These are phyloP conservation scores for Thelonectria blattea DNA, from an alignment of 2,329 filamentous ascomycete species.

Conservation along the genomic window DNA sequence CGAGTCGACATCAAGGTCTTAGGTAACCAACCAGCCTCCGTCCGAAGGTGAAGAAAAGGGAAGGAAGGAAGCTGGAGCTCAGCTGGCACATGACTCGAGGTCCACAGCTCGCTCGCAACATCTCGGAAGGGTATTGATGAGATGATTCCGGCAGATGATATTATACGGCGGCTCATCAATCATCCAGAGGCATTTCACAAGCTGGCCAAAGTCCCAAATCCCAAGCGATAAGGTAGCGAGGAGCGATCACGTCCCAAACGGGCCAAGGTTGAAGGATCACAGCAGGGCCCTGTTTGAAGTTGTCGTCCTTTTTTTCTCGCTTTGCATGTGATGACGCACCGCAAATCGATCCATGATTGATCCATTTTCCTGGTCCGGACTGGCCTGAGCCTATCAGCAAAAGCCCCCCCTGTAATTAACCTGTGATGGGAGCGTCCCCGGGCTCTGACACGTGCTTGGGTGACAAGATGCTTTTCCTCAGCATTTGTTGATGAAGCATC, in stretches of 20 bases:
- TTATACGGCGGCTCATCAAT: not conserved
- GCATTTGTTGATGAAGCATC: too few relatives aligned
- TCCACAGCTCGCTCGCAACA: constrained; percentile 1
- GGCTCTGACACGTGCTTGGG: constrained; percentile 38
- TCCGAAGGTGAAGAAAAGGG: not conserved
- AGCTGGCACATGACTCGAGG: constrained; percentile 15
- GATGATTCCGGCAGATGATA: not conserved
- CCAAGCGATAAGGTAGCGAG: not conserved
- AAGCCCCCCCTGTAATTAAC: constrained; percentile 1
- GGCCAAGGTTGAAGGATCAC: not conserved
- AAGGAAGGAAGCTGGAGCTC: not conserved
- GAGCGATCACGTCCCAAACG: not conserved
- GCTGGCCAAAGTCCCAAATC: not conserved
- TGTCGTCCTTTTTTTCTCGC: constrained; percentile 8
- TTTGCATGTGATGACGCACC: constrained; percentile 36
- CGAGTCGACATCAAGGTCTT: too few relatives aligned
- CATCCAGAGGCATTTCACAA: too few relatives aligned
- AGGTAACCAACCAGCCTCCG: not conserved
- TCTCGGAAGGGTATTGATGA: not conserved
- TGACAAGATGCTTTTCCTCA: not conserved
- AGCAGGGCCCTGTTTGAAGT: not conserved
- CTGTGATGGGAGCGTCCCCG: constrained; percentile 26
- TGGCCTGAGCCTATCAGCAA: constrained; percentile 11
- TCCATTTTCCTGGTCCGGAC: constrained; percentile 1
- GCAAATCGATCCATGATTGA: constrained; percentile 19